phyloP scores from a whole-genome alignment of 2,329 filamentous ascomycete genomes.

The Penicillium sp. region DNA sequence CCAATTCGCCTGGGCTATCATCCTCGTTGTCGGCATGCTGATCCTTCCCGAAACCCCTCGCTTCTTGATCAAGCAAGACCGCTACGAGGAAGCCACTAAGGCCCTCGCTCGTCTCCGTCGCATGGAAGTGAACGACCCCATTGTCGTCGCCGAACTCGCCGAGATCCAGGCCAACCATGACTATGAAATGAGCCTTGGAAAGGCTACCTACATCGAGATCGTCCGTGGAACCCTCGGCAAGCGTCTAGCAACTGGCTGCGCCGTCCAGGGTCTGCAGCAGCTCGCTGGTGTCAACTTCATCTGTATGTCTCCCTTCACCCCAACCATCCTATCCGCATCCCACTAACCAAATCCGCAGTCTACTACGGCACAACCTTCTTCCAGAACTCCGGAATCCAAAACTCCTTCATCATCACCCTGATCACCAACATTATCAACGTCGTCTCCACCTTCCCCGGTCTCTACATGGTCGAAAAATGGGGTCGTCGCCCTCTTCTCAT shows the following conservation, averaged over 20 bases:
- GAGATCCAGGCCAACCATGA: slow-evolving; percentile 86
- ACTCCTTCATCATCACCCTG: slow-evolving; percentile 46
- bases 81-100: slow-evolving; percentile 60
- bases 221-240: slow-evolving; percentile 31
- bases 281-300: slow-evolving; percentile 45
- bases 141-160: slow-evolving; percentile 70
- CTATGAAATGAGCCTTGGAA: slow-evolving; percentile 57
- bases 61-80: slow-evolving; percentile 74
- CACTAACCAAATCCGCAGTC: slow-evolving; percentile 10
- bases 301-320: slow-evolving; percentile 11
- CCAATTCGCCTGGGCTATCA: slow-evolving; percentile 75
- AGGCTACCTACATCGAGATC: slow-evolving; percentile 10
- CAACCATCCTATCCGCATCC: too few species aligned
- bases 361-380: slow-evolving; percentile 43
- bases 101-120: slow-evolving; percentile 67
- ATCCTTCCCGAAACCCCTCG: slow-evolving; percentile 79
- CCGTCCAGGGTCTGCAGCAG: slow-evolving; percentile 40
- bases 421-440: slow-evolving; percentile 50
- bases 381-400: slow-evolving; percentile 34
- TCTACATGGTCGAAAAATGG: slow-evolving; percentile 50
- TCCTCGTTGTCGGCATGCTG: slow-evolving; percentile 69
- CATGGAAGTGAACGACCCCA: slow-evolving; percentile 62
- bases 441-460: slow-evolving; percentile 45
- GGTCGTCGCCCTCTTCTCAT: slow-evolving; percentile 46
- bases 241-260: slow-evolving; percentile 37